These are phyloP conservation scores for Celoporthe dispersa DNA, from an alignment of 2,329 filamentous ascomycete species.

Conservation along the genomic window DNA sequence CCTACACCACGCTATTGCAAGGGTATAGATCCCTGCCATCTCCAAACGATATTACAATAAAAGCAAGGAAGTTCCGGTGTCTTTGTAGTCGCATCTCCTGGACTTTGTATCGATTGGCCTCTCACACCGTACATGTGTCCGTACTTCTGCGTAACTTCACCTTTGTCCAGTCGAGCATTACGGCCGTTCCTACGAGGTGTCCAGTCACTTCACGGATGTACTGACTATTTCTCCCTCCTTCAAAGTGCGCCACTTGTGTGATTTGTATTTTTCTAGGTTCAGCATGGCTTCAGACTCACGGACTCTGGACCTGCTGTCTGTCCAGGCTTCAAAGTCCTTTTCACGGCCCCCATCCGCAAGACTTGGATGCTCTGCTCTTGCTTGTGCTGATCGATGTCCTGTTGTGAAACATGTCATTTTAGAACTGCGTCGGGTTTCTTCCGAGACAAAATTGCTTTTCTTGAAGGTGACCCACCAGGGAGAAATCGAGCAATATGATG, in stretches of 20 bases:
- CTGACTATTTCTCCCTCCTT: background rate
- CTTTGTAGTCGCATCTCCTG: background rate
- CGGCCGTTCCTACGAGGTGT: background rate
- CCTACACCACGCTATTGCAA: background rate
- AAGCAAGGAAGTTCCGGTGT: background rate
- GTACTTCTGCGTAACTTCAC: background rate
- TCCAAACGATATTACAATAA: background rate
- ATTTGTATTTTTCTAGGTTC: background rate
- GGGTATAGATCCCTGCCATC: background rate
- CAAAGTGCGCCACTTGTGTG: background rate
- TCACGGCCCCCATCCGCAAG: background rate
- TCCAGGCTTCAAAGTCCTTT: background rate
- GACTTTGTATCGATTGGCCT: background rate
- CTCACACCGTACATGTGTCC: background rate
- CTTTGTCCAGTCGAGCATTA: background rate
- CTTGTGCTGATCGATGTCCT: background rate
- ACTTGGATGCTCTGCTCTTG: background rate
- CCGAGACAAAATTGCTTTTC: background rate
- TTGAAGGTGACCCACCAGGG: background rate
- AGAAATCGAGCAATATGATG: conserved; percentile 12
- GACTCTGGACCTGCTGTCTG: background rate
- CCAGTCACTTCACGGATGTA: background rate
- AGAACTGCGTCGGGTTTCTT: background rate
- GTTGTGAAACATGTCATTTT: background rate
- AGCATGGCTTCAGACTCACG: background rate